Conservation (phyloP, 495 filamentous ascomycete genomes). For the Trichoderma erinaceum region DNA sequence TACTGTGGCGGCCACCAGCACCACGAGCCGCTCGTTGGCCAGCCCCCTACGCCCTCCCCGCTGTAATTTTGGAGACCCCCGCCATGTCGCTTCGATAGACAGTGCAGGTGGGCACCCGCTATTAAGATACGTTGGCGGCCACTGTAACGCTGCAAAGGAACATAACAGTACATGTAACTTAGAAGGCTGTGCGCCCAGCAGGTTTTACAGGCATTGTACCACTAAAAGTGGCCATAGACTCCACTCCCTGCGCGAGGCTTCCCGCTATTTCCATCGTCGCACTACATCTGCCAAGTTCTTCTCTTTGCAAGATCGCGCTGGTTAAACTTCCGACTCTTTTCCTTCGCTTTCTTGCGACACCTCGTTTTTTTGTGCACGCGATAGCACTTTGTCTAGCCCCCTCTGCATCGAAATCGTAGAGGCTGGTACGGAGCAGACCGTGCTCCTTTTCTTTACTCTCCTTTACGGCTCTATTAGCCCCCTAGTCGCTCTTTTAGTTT, state of each 20-base stretch:
- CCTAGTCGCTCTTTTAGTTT: background rate
- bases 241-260: background rate
- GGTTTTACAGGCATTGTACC: too few species aligned
- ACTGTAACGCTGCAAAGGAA: background rate
- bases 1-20: background rate
- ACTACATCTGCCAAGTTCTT: background rate
- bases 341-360: background rate
- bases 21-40: background rate
- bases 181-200: too few species aligned
- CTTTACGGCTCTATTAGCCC: background rate
- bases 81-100: background rate
- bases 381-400: background rate
- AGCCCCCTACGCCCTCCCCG: constrained; percentile 1
- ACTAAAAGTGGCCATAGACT: background rate
- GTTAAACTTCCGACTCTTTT: background rate
- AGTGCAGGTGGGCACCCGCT: background rate
- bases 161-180: too few species aligned
- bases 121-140: background rate
- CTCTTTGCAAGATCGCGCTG: background rate
- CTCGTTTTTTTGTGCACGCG: background rate
- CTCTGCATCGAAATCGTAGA: background rate
- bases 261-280: background rate
- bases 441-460: background rate
- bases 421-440: background rate
- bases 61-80: constrained; percentile 4